These are phyloP conservation scores for Flaveria robusta DNA, from an alignment of 129 eudicot genomes.

Conservation along the genomic window DNA sequence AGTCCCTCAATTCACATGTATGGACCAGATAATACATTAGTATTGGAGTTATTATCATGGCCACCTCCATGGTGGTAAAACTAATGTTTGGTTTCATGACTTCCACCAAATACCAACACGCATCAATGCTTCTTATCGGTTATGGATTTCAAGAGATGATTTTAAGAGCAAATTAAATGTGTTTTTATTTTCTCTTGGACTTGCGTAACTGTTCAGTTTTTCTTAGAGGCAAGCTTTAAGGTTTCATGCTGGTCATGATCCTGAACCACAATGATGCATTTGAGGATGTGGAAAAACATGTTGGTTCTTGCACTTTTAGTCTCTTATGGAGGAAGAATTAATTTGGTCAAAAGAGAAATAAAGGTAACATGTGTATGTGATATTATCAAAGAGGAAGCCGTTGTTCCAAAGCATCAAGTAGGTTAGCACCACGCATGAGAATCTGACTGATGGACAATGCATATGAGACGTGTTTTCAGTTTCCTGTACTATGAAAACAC, in stretches of 20 bases:
- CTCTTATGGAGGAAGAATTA: slow-evolving; percentile 16
- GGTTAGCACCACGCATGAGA: slow-evolving; percentile 37
- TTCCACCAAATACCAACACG: slow-evolving; percentile 18
- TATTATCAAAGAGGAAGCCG: slow-evolving; percentile 27
- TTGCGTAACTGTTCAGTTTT: slow-evolving; percentile 35
- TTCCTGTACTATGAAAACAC: slow-evolving; percentile 25
- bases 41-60: slow-evolving; percentile 8
- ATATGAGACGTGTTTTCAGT: slow-evolving; percentile 44
- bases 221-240: slow-evolving; percentile 29
- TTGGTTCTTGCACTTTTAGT: slow-evolving; percentile 32
- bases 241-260: slow-evolving; percentile 36
- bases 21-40: slow-evolving; percentile 1
- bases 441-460: slow-evolving; percentile 30
- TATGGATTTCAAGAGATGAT: slow-evolving; percentile 24
- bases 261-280: slow-evolving; percentile 32
- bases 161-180: slow-evolving; percentile 10
- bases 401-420: slow-evolving; percentile 46
- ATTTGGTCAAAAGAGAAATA: slow-evolving; percentile 22
- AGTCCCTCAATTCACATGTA: slow-evolving; percentile 20
- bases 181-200: slow-evolving; percentile 33
- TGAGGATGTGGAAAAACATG: slow-evolving; percentile 33
- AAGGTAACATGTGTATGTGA: slow-evolving; percentile 25
- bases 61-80: slow-evolving; percentile 22
- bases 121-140: slow-evolving; percentile 22
- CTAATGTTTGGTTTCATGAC: slow-evolving; percentile 8